Base-by-base conservation (phyloP, 1,139 yeast species). In the Schwanniomyces etchellsii region DNA sequence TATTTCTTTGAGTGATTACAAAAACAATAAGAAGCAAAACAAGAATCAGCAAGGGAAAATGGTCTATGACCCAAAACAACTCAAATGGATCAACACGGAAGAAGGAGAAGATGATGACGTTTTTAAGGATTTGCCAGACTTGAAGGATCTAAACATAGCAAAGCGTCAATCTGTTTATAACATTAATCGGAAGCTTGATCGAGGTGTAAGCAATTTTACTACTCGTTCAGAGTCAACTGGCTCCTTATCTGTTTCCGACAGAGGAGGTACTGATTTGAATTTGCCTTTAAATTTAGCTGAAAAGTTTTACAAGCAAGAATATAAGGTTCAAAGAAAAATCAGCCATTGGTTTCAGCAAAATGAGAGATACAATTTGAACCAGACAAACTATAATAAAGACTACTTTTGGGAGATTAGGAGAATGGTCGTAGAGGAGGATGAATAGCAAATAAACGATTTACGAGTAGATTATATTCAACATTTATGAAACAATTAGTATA, bases 61-160 rank as follows among this genome's bases (percentile, higher is more conserved):
- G 86, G 64, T 68, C 26, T 79, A 76, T 47, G 84, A 79, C 44
- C 69, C 74, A 3, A 69, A 65, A 15, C 70, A 71, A 33, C 54
- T 78, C 50, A 60, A 74, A 38, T 79, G 86, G 82, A 56, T 73
- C 6, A 67, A 61, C 35, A 50, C 50, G 21, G 38, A 43, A 11
- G 46, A 45, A 7, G 67, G 65, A 25, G 64, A 56, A 20, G 68
- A 65, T 13, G 64, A 57, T 16, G 77, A 74, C 36, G 74, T 79
- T 4, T 75, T 78, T 43, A 66, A 60, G 13, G 77, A 69, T 10
- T 51, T 77, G 21, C 78, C 76, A 2, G 73, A 65, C 36, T 26
- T 28, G 13, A 24, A 28, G 24, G 25, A 23, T 10, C n/a, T n/a
- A 18, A 18, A 7, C 7, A 16, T 23, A 12, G 18, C 26, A 15